Base-by-base conservation (phyloP, 2,329 filamentous ascomycete species). In the Claviceps pazoutovae region DNA sequence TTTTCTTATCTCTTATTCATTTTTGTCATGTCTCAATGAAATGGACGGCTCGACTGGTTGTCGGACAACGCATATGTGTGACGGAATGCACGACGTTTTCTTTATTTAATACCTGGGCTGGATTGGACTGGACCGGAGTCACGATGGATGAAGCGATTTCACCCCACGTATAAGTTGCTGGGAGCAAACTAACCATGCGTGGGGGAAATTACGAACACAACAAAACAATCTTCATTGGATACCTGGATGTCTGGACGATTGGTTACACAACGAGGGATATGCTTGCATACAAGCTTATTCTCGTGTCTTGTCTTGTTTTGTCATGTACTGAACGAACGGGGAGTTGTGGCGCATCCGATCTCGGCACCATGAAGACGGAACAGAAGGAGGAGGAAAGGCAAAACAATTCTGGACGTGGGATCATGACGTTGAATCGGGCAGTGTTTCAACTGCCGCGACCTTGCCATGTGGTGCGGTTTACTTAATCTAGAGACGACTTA, bases 1-100 rank as follows among this genome's bases (percentile, higher is more conserved):
- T 55, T 53, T 54, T 51, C 53, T 48, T 51, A 52, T 53, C 53
- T 49, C 44, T 55, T 49, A 46, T 52, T 52, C 51, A 34, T 34
- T 11, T 30, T 34, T 47, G 53, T 47, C 41, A 49, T 54, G 47
- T 51, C 47, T 50, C 39, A 23, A 42, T 41, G n/a, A 45, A 41
- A 41, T n/a, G n/a, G 44, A 46, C 43, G 17, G 21, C 23, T 37
- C 47, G 2, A 19, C 37, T 37, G 5, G 37, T 36, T n/a, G 46
- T 48, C 46, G 45, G 46, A 48, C 17, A 19, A 48, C 45, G 44
- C 21, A 42, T 26, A 43, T 47, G 39, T 45, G 48, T 51, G 50
- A 48, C 26, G 44, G 26, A 44, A 19, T 43, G 37, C 37, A 48
- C 39, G 38, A 43, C 45, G 26, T 36, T 48, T 16, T 36, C 38